Base-by-base conservation (phyloP, 2,329 filamentous ascomycete genomes). In the Exophiala sp. region DNA sequence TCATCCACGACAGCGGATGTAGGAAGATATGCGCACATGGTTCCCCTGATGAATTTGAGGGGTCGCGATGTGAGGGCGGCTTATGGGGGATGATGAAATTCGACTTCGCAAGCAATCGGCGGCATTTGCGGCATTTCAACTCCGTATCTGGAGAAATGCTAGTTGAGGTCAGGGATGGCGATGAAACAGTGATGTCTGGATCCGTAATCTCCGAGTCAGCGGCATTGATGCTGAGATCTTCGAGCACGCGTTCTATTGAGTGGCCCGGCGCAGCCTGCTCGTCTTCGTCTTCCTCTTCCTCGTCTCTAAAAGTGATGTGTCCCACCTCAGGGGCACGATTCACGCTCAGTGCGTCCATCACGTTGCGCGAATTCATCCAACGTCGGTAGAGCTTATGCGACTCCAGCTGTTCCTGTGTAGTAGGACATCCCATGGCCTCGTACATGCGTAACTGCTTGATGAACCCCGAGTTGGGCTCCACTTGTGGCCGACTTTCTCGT, bases 1-100 rank as follows among this genome's bases (percentile, higher is more conserved):
- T 82, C 93, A 98, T 98, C 93, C 93, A 98, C 11, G 87, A 87
- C 27, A 98, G 73, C 0, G 93, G 88, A 63, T 97, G 89, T 57
- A 97, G 70, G 68, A 96, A 97, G 66, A 90, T 80, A 67, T 97
- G 91, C 16, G 85, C 84, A 63, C 93, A 98, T 4, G 50, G 43
- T 21, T 52, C 49, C 3, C 10, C 22, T 5, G 42, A 40, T 32
- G 24, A 24, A 43, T 43, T 38, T 2, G 40, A 51, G 21, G 58
- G 52, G 39, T 52, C 47, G 34, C 48, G 49, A 34, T 58, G 53
- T 9, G 56, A 46, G 18, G 57, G 55, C 5, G 50, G 53, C 24
- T 49, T 47, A 49, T 43, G 60, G 37, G 43, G 56, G 35, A 59
- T 69, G 46, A 94, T 74, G 65, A 88, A 94, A 24, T 76, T 73